A percentile compares a stretch with the other conserved stretches of the same genome.
These are phyloP conservation scores for Astrothelium subdiscretum DNA, from an alignment of 495 filamentous ascomycete genomes.

Conservation along the genomic window DNA sequence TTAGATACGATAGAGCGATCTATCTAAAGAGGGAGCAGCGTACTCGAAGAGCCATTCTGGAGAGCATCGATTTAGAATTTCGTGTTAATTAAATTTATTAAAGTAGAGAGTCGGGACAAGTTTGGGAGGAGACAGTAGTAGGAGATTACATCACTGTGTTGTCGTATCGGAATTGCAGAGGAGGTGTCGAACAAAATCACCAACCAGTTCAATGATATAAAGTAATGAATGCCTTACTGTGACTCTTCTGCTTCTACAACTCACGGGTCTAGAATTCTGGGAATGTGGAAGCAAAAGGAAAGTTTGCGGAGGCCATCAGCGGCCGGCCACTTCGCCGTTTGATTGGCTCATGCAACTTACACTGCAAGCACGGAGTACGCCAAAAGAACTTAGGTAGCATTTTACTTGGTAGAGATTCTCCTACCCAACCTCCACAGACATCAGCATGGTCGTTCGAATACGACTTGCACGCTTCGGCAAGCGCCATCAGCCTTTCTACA, in stretches of 20 bases:
- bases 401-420: background rate
- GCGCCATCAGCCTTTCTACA: slow-evolving; percentile 78
- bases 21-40: background rate
- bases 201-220: too few species aligned
- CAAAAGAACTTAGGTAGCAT: too few species aligned
- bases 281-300: background rate
- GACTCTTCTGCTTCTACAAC: too few species aligned
- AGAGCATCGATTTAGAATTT: background rate
- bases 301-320: background rate
- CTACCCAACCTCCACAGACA: background rate
- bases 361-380: too few species aligned
- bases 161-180: background rate
- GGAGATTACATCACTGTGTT: background rate
- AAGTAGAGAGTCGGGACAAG: background rate
- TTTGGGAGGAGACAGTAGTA: background rate
- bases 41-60: background rate
- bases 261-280: too few species aligned
- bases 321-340: background rate
- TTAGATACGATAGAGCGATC: background rate
- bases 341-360: background rate
- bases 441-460: slow-evolving; percentile 81
- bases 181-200: too few species aligned
- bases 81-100: background rate
- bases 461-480: slow-evolving; percentile 90
- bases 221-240: too few species aligned